Evolutionary conservation across 164 flowering plant genomes (phyloP), one percentile per base, ranked within the genome.

Genomic region (Annona squamosa): DNA sequence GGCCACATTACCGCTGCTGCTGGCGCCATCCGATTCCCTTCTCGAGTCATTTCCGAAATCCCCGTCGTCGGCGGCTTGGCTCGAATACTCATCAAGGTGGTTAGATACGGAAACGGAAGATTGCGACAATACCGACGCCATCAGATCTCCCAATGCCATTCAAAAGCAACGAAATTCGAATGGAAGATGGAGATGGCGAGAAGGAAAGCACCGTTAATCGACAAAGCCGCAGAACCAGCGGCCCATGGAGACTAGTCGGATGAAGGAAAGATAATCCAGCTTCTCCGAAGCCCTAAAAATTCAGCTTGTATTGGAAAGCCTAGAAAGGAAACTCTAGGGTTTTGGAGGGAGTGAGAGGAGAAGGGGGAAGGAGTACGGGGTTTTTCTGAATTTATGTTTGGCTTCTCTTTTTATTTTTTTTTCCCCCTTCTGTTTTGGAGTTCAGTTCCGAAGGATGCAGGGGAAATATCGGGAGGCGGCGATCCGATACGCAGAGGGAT

Each of bases 131-230:
- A 91, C 77, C 17, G 98, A 86, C 47, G 87, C 89, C 97, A 93
- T 91, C 81, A 90, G 87, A 85, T 93, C 98, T 46, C 93, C 99
- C 87, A 93, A 89, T 87, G 99, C 98, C 99, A 93, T 95, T 79
- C 85, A 90, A 85, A 80, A 74, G 44, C 46, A 42, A 71, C 44
- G 67, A 67, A 74, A 59, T 73, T 69, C 84, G 85, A 75, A 81
- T 81, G 74, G 41, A 46, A 9, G 17, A 10, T 0, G 26, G 74
- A 72, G 69, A 46, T 62, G 18, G 7, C 2, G 68, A 66, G 46
- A 46, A n/a, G 3, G 48, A n/a, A 69, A 46, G 48, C 13, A 69
- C 19, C 19, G 67, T 81, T 82, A 89, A 86, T 88, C 94, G 71
- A 91, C 91, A 74, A 88, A 91, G 81, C 90, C 94, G 81, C 86